phyloP scores from a whole-genome alignment of 1,284 basidiomycete species.

The Austropuccinia psidii region DNA sequence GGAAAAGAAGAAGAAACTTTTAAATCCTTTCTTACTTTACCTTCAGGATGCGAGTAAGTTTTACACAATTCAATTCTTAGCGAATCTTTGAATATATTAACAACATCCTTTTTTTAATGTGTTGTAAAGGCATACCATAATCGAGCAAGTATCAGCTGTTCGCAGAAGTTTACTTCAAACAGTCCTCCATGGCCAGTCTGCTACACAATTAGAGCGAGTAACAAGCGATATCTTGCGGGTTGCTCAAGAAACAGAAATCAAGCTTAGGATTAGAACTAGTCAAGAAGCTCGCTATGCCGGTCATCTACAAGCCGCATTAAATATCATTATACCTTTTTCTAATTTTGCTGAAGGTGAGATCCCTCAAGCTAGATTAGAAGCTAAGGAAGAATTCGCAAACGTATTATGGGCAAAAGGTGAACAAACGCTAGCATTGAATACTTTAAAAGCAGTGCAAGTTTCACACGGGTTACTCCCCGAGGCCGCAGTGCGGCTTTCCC shows the following conservation, averaged over 20 bases:
- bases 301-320: slow-evolving; percentile 73
- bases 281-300: slow-evolving; percentile 63
- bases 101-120: slow-evolving; percentile 32
- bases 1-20: slow-evolving; percentile 1
- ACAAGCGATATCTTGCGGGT: slow-evolving; percentile 54
- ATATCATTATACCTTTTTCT: slow-evolving; percentile 70
- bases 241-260: slow-evolving; percentile 60
- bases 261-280: slow-evolving; percentile 65
- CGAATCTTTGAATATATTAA: slow-evolving; percentile 31
- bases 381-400: slow-evolving; percentile 73
- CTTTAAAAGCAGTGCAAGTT: slow-evolving; percentile 53
- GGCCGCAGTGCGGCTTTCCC: slow-evolving; percentile 22
- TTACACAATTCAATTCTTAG: slow-evolving; percentile 26
- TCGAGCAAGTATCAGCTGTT: slow-evolving; percentile 72
- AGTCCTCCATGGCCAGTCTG: slow-evolving; percentile 58
- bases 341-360: slow-evolving; percentile 52
- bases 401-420: slow-evolving; percentile 85
- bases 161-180: slow-evolving; percentile 73
- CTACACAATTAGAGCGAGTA: slow-evolving; percentile 64
- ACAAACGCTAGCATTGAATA: slow-evolving; percentile 71
- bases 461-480: slow-evolving; percentile 27
- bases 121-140: slow-evolving; percentile 60
- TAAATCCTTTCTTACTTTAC: slow-evolving; percentile 47
- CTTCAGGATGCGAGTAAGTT: slow-evolving; percentile 60
- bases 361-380: slow-evolving; percentile 50